Conservation (phyloP, 2,329 filamentous ascomycete genomes). For the Rhynchosporium graminicola region DNA sequence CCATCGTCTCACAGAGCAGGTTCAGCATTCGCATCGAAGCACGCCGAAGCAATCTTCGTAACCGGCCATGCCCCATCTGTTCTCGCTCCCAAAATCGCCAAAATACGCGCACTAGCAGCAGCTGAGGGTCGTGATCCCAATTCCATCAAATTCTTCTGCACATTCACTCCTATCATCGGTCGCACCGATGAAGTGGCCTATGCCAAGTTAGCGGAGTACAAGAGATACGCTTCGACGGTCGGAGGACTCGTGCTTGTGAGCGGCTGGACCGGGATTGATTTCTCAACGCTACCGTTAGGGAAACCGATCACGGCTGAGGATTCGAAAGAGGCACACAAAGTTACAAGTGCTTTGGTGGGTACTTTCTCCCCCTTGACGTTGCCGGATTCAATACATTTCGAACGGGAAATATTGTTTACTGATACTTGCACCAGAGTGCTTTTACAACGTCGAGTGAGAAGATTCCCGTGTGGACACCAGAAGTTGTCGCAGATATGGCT, state of each 20-base stretch:
- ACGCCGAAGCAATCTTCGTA: constrained; percentile 20
- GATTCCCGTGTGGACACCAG: constrained; percentile 65
- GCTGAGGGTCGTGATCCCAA: constrained; percentile 56
- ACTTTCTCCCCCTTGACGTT: too few relatives aligned
- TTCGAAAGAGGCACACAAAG: constrained; percentile 53
- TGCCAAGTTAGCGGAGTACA: constrained; percentile 62
- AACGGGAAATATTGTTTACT: too few relatives aligned
- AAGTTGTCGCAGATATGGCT: constrained; percentile 67
- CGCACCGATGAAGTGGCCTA: constrained; percentile 65
- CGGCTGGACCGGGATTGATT: constrained; percentile 70
- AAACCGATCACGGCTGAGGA: constrained; percentile 57
- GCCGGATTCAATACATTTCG: too few relatives aligned
- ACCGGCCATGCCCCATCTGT: constrained; percentile 12
- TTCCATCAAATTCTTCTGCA: constrained; percentile 65
- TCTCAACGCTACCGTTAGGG: constrained; percentile 58
- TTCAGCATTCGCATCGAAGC: constrained; percentile 9
- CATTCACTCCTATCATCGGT: constrained; percentile 66
- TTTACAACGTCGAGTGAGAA: constrained; percentile 52
- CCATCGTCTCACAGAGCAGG: constrained; percentile 40
- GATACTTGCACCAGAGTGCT: constrained; percentile 37
- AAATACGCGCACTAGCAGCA: constrained; percentile 61
- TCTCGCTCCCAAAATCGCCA: constrained; percentile 36
- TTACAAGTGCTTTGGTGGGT: constrained; percentile 47
- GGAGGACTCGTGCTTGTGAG: constrained; percentile 70
- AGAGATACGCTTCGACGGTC: constrained; percentile 61